A percentile compares a stretch with the other conserved stretches of the same genome.
Conservation (phyloP, 805 yeast genomes). For the Cyberlindnera mississippiensis region DNA sequence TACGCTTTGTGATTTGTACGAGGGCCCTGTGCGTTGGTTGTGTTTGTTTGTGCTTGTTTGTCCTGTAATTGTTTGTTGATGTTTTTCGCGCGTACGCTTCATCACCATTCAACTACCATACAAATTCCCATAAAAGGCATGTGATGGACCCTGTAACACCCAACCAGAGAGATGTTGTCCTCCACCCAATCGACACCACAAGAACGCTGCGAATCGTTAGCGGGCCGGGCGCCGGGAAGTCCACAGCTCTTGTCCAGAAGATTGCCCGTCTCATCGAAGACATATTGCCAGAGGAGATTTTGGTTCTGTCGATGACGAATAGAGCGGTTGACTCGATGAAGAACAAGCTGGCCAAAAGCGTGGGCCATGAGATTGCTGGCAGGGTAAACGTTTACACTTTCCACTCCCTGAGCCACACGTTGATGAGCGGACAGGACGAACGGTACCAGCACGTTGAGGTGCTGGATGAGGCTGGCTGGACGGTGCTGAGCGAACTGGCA, state of each 20-base stretch:
- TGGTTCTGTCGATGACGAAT: slow-evolving; percentile 66
- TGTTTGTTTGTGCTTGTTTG: too few species aligned
- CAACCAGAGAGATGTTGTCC: too few species aligned
- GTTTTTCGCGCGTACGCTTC: too few species aligned
- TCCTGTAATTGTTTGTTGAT: too few species aligned
- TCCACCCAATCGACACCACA: slow-evolving; percentile 34
- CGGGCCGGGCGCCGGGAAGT: slow-evolving; percentile 77
- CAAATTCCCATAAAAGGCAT: too few species aligned
- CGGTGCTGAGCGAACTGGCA: slow-evolving; percentile 25
- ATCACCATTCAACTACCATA: too few species aligned
- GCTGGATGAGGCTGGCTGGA: slow-evolving; percentile 56
- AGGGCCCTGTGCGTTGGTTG: too few species aligned
- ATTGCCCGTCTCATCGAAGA: slow-evolving; percentile 43
- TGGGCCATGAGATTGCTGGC: slow-evolving; percentile 38
- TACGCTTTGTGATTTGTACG: background rate
- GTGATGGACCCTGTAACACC: too few species aligned
- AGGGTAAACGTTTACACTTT: slow-evolving; percentile 46
- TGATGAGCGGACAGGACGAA: slow-evolving; percentile 37
- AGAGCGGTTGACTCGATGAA: slow-evolving; percentile 53
- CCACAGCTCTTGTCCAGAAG: slow-evolving; percentile 52
- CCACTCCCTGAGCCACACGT: slow-evolving; percentile 55
- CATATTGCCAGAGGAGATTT: slow-evolving; percentile 48
- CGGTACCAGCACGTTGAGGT: slow-evolving; percentile 31
- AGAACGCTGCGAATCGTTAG: slow-evolving; percentile 51
- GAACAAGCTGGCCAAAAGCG: slow-evolving; percentile 26